Evolutionary conservation across 805 yeast genomes (phyloP), one percentile per base, ranked within the genome.

Genomic region (Metschnikowia similis): DNA sequence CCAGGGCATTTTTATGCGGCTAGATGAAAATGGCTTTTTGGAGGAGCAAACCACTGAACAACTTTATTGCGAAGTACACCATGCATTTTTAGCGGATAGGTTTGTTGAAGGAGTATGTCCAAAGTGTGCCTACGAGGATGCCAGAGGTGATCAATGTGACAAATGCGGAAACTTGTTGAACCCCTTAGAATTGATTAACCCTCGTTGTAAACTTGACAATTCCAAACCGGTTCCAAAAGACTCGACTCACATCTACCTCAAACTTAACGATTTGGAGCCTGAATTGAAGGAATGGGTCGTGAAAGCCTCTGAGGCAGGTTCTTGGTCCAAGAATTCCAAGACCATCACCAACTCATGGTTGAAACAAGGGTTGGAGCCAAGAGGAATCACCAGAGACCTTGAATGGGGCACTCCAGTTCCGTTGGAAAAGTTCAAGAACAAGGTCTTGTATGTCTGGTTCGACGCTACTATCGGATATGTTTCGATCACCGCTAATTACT

Each of bases 361-460:
- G 62, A 89, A 84, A 63, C 96, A 89, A 66, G 98, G 98, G 40
- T 79, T 94, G 51, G 82, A 81, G 56, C 94, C 98, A 54, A 84
- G 98, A 69, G 89, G 97, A 74, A 94, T 94, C 67, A 94, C 99
- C 14, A 85, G 99, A 75, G 99, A 94, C 67, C 80, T 94, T 65
- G 83, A 83, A 43, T 94, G 99, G 99, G 99, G 99, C 68, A 90
- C 96, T 7, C 97, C 98, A 8, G 98, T 94, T 28, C 99, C 99
- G 45, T 74, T 89, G 57, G 85, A 87, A 60, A 88, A 83, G 46
- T 94, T 78, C 74, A 83, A 85, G 58, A 85, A 89, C 48, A 94
- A 94, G 71, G 99, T 94, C 10, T 75, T 94, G 61, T 94, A 94
- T 65, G 99, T 94, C 51, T 94, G 99, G 99, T 94, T 94, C 60